These are phyloP conservation scores for Carpinus viminea DNA, from an alignment of 306 rosid genomes.

Conservation along the genomic window DNA sequence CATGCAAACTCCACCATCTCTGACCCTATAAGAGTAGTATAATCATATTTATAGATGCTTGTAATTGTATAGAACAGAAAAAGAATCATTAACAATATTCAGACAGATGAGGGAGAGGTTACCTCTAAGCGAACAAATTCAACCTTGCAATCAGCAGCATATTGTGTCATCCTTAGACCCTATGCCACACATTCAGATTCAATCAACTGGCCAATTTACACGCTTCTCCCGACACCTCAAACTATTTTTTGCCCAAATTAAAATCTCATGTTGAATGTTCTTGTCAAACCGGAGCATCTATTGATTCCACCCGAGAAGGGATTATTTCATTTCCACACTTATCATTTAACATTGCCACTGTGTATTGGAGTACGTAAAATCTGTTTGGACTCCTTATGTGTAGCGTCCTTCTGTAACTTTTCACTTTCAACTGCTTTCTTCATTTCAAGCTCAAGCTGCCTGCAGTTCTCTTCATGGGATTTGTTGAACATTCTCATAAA, in stretches of 20 bases:
- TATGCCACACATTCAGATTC: conserved; percentile 23
- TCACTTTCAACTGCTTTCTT: conserved; percentile 65
- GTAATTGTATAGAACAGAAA: neutral
- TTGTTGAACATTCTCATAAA: conserved; percentile 74
- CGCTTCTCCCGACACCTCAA: conserved; percentile 20
- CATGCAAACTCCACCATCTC: conserved; percentile 31
- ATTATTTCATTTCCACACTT: conserved; percentile 18
- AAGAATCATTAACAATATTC: neutral
- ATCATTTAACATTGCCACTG: conserved; percentile 53
- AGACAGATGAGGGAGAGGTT: neutral
- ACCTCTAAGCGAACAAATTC: conserved; percentile 7
- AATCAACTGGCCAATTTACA: conserved; percentile 20
- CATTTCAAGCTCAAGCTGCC: conserved; percentile 70
- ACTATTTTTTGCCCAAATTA: conserved; percentile 16
- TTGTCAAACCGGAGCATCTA: conserved; percentile 30
- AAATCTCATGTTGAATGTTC: conserved; percentile 10
- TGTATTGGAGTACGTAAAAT: conserved; percentile 43
- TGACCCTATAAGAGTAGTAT: conserved; percentile 20
- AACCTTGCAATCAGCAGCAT: conserved; percentile 30
- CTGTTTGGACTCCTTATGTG: conserved; percentile 40
- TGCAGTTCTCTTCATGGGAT: conserved; percentile 77
- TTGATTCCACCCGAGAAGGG: conserved; percentile 2
- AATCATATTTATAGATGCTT: conserved; percentile 6
- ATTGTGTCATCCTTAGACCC: conserved; percentile 13
- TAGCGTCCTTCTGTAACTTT: conserved; percentile 41